Evolutionary conservation across 1,284 basidiomycete genomes (phyloP).

Genomic region (Apiotrichum domesticum): DNA sequence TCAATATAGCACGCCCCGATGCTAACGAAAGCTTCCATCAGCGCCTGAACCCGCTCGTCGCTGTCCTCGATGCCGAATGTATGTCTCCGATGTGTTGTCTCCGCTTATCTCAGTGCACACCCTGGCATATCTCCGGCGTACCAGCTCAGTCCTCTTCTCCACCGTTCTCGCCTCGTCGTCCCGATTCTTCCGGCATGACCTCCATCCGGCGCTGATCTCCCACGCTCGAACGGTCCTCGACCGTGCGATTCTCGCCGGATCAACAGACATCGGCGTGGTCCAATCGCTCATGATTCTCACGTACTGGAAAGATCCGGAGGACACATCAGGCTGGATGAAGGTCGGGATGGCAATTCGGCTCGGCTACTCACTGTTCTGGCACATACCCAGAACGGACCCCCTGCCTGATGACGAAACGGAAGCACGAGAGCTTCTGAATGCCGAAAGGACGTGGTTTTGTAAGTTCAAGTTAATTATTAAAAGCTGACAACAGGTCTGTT

Average conservation of each 20-base stretch:
- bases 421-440: slow-evolving; percentile 30
- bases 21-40: slow-evolving; percentile 25
- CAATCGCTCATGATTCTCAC: slow-evolving; percentile 35
- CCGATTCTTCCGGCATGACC: slow-evolving; percentile 28
- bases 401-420: slow-evolving; percentile 27
- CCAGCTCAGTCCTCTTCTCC: slow-evolving; percentile 29
- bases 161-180: slow-evolving; percentile 27
- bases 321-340: slow-evolving; percentile 29
- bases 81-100: not conserved
- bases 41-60: slow-evolving; percentile 28
- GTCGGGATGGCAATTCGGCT: slow-evolving; percentile 30
- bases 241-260: slow-evolving; percentile 26
- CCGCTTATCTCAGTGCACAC: slow-evolving; percentile 25
- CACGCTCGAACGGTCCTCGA: slow-evolving; percentile 32
- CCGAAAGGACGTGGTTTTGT: slow-evolving; percentile 38
- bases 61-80: slow-evolving; percentile 25
- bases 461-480: slow-evolving; percentile 8
- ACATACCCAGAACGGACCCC: slow-evolving; percentile 21
- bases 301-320: slow-evolving; percentile 36
- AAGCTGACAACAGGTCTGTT: slow-evolving; percentile 22
- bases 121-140: slow-evolving; percentile 24
- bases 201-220: slow-evolving; percentile 20
- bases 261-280: slow-evolving; percentile 26
- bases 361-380: slow-evolving; percentile 31
- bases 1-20: not conserved